Percentiles rank a stretch among this genome's conserved stretches.
These are phyloP conservation scores for Backusella luteola DNA, from an alignment of 192 early-diverging fungal genomes.

Conservation along the genomic window DNA sequence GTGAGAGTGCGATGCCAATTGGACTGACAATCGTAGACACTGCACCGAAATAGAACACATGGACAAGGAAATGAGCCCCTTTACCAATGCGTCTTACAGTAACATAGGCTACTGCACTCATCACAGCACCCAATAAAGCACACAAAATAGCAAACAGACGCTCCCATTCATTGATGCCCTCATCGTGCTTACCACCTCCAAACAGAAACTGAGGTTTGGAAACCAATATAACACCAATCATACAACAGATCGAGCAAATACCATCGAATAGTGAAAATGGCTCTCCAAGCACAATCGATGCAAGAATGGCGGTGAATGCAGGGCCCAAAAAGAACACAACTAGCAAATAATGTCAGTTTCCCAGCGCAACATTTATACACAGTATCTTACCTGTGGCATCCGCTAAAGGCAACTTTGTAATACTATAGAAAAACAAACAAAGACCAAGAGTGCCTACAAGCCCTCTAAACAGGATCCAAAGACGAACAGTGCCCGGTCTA, in stretches of 20 bases:
- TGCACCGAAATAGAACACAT: constrained; percentile 76
- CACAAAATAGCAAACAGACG: constrained; percentile 42
- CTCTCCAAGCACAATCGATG: constrained; percentile 58
- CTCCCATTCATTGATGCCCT: background rate
- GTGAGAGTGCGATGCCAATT: constrained; percentile 41
- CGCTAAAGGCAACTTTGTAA: constrained; percentile 65
- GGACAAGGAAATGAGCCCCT: constrained; percentile 73
- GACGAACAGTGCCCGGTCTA: constrained; percentile 37
- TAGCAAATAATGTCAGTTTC: background rate
- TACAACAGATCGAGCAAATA: constrained; percentile 48
- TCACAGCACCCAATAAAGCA: constrained; percentile 58
- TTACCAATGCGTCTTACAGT: constrained; percentile 71
- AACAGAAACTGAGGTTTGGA: constrained; percentile 53
- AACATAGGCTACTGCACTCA: constrained; percentile 64
- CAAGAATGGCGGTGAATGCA: constrained; percentile 74
- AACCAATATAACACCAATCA: constrained; percentile 65
- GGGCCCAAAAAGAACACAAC: constrained; percentile 78
- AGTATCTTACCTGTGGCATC: constrained; percentile 59
- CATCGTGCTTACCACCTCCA: background rate
- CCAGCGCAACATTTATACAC: background rate
- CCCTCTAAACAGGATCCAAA: constrained; percentile 64
- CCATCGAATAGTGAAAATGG: constrained; percentile 60
- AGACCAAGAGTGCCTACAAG: constrained; percentile 63
- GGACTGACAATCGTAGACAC: constrained; percentile 51
- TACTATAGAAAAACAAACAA: constrained; percentile 68